Percentiles rank a stretch among this genome's conserved stretches.
Conservation (phyloP, 1,284 basidiomycete genomes). For the Pterula multifida region DNA sequence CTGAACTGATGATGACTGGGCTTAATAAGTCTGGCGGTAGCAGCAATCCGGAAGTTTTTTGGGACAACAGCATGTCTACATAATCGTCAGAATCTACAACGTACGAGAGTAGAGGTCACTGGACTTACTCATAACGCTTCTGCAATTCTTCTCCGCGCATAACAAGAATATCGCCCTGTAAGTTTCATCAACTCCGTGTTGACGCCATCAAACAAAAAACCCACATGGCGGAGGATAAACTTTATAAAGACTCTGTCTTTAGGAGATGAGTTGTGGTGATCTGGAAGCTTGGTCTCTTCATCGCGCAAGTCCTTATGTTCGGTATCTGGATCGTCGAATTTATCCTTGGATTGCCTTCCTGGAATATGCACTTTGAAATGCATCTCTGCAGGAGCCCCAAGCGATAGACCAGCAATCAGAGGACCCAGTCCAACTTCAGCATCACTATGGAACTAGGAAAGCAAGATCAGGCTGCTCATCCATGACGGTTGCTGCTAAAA, state of each 20-base stretch:
- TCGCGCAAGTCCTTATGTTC: background rate
- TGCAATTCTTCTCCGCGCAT: constrained; percentile 64
- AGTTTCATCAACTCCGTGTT: background rate
- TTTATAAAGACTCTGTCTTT: background rate
- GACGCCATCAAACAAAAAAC: constrained; percentile 14
- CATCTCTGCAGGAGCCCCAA: constrained; percentile 65
- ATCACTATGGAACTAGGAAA: constrained; percentile 63
- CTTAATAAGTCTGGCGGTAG: constrained; percentile 31
- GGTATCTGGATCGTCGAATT: constrained; percentile 29
- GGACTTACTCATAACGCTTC: constrained; percentile 52
- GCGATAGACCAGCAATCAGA: constrained; percentile 56
- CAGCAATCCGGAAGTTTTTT: constrained; percentile 35
- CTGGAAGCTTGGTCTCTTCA: background rate
- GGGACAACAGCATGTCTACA: constrained; percentile 35
- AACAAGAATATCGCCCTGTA: constrained; percentile 60
- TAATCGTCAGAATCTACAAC: constrained; percentile 1
- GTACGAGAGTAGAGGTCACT: background rate
- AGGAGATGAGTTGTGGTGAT: background rate
- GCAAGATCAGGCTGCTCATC: constrained; percentile 6
- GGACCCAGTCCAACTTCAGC: constrained; percentile 61
- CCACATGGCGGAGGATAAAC: constrained; percentile 54
- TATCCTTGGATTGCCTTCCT: constrained; percentile 20
- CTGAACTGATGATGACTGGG: constrained; percentile 6
- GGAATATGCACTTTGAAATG: constrained; percentile 46
- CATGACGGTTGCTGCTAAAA: background rate